Evolutionary conservation across 768 basidiomycete species (phyloP), one percentile per base, ranked within the genome.

Genomic region (Kwoniella europaea): DNA sequence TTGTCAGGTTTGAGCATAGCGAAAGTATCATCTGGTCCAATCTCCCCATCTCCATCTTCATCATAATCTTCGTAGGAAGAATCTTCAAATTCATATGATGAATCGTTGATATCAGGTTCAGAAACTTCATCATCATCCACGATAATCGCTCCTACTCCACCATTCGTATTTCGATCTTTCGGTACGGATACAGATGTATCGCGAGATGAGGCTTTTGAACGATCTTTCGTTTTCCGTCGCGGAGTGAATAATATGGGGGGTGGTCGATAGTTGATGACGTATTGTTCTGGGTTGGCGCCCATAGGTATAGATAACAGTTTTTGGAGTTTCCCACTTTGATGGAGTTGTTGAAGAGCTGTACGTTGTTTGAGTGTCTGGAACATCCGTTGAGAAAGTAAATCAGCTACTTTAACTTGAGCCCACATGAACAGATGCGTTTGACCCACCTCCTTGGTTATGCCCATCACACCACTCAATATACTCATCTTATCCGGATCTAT

Each of bases 371-470:
- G 57, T 6, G 77, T 77, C 80, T 82, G 65, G 18, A 43, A 63
- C 29, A n/a, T 42, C 35, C 35, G 35, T 35, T 13, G 27, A 59
- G 18, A 5, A 15, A 22, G 13, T 24, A 43, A 3, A 15, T 24
- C 43, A 41, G 22, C 43, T 42, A 18, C 52, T 41, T 16, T 13
- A 27, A 35, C 15, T 50, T 18, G 10, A 46, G 56, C 59, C 43
- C 29, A 56, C 4, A 22, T 7, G 18, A 44, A 24, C 29, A 27
- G 27, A 4, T 57, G 24, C 35, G 35, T 4, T 35, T 4, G 35
- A 74, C 87, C 73, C 71, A 92, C 93, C 88, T 94, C 91, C 80
- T 91, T 89, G 2, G 92, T 91, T 6, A 96, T 88, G 10, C 91
- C 90, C 85, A 96, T 87, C 41, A 97, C 88, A 42, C 87, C 90